These are phyloP conservation scores for Penicillium fimorum DNA, from an alignment of 495 filamentous ascomycete species.

Conservation along the genomic window DNA sequence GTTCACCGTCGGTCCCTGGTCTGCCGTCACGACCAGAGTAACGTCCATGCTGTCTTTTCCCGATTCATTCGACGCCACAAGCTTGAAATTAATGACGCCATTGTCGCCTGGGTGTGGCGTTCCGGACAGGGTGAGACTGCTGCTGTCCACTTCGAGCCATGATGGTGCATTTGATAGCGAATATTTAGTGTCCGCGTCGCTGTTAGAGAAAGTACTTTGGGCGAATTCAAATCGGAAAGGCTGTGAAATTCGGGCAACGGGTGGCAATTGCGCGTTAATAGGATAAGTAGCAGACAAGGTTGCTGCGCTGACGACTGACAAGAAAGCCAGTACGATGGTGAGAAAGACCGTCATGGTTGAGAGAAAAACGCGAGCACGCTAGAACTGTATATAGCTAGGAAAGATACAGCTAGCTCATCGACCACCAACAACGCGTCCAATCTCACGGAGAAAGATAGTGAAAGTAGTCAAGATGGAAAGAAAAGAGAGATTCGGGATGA, in stretches of 20 bases:
- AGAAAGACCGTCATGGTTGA: slow-evolving; percentile 34
- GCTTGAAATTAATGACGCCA: slow-evolving; percentile 53
- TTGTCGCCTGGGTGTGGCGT: slow-evolving; percentile 58
- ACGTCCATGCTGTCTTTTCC: slow-evolving; percentile 56
- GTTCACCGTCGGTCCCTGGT: slow-evolving; percentile 49
- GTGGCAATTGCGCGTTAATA: slow-evolving; percentile 74
- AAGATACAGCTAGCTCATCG: slow-evolving; percentile 19
- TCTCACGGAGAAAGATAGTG: slow-evolving; percentile 11
- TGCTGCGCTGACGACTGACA: slow-evolving; percentile 40
- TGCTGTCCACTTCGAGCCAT: slow-evolving; percentile 69
- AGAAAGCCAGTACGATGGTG: slow-evolving; percentile 32
- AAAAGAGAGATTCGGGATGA: slow-evolving; percentile 19
- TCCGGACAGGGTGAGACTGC: slow-evolving; percentile 60
- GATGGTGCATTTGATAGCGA: slow-evolving; percentile 58
- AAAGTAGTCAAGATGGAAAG: slow-evolving; percentile 14
- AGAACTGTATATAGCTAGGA: slow-evolving; percentile 13
- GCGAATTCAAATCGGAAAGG: slow-evolving; percentile 69
- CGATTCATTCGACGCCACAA: slow-evolving; percentile 60
- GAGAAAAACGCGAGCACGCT: slow-evolving; percentile 17
- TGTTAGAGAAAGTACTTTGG: slow-evolving; percentile 62
- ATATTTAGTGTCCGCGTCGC: slow-evolving; percentile 54
- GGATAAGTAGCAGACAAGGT: slow-evolving; percentile 58
- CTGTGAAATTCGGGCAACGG: slow-evolving; percentile 64
- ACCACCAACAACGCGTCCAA: slow-evolving; percentile 13
- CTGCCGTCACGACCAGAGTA: slow-evolving; percentile 61